Evolutionary conservation across 2,329 filamentous ascomycete genomes (phyloP).

Genomic region (Cercospora sp.): DNA sequence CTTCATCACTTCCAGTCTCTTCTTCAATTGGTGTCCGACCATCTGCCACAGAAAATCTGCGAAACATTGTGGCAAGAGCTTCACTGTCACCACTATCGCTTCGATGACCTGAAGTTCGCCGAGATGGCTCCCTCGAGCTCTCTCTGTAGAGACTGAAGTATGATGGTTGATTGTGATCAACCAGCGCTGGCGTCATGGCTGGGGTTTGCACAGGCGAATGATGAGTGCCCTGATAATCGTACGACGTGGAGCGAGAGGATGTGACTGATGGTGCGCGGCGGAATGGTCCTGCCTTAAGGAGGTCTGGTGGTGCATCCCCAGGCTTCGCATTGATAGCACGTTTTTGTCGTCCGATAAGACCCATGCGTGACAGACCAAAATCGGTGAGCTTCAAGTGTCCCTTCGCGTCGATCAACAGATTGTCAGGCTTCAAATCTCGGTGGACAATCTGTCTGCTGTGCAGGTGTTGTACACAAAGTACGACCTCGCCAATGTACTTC

Average conservation of each 20-base stretch:
- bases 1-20: constrained; percentile 67
- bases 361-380: constrained; percentile 96
- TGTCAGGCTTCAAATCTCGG: constrained; percentile 94
- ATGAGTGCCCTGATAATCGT: constrained; percentile 74
- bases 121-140: constrained; percentile 58
- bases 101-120: constrained; percentile 73
- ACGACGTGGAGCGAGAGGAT: constrained; percentile 89
- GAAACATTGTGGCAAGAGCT: constrained; percentile 75
- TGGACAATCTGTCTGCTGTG: constrained; percentile 95
- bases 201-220: constrained; percentile 84
- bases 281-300: constrained; percentile 90
- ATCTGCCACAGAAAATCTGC: constrained; percentile 62
- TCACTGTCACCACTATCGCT: constrained; percentile 95
- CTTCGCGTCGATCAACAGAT: constrained; percentile 93
- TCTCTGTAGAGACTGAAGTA: constrained; percentile 81
- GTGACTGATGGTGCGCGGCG: constrained; percentile 79
- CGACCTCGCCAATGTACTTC: constrained; percentile 94
- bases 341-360: constrained; percentile 93
- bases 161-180: constrained; percentile 71
- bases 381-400: constrained; percentile 96
- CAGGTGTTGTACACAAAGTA: constrained; percentile 94
- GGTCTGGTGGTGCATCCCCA: constrained; percentile 83
- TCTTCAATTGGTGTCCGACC: constrained; percentile 71
- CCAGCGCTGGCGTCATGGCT: constrained; percentile 75
- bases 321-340: constrained; percentile 77